Evolutionary conservation across 495 filamentous ascomycete genomes (phyloP), one percentile per base, ranked within the genome.

Genomic region (Aspergillus wentii): DNA sequence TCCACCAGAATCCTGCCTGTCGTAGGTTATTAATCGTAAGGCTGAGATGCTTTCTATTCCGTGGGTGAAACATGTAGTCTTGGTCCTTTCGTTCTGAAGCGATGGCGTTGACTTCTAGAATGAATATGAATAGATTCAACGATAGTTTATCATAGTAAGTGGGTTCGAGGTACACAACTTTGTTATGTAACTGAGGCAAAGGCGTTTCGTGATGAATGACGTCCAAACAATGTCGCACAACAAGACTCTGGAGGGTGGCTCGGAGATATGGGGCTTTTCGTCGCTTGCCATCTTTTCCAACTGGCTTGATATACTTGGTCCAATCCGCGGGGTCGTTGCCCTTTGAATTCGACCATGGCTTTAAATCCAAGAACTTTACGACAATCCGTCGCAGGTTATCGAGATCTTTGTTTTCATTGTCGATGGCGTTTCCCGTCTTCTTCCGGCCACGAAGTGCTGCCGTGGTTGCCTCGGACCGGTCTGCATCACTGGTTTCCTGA

Each of bases 1-100:
- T 82, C 72, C 90, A 95, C 64, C 88, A 92, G 51, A 95, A 94
- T 27, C 84, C 84, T n/a, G 86, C 81, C 51, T 94, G 85, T 17
- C 85, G 72, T 20, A 97, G 64, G 53, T 97, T 95, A 35, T 70
- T 73, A 10, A 91, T 81, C 1, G 91, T 67, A 19, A 76, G 62
- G 30, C 75, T 62, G 0, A 95, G 65, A 33, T 71, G 62, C 27
- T 75, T 79, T 17, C 74, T 59, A 50, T 88, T 90, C 5, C 72
- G 75, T 1, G 78, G 71, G 38, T 94, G 80, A 48, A 95, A 95
- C 51, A 97, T 82, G 50, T 95, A 97, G 52, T 97, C 91, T 20
- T 71, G 67, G 48, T 88, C 91, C 5, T 71, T 73, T 9, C 88
- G 70, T 47, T 95, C 85, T 3, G 87, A 94, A n/a, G 89, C 90